A percentile compares a stretch with the other conserved stretches of the same genome.
phyloP scores from a whole-genome alignment of 2,329 filamentous ascomycete species.

The Zymoseptoria passerinii region DNA sequence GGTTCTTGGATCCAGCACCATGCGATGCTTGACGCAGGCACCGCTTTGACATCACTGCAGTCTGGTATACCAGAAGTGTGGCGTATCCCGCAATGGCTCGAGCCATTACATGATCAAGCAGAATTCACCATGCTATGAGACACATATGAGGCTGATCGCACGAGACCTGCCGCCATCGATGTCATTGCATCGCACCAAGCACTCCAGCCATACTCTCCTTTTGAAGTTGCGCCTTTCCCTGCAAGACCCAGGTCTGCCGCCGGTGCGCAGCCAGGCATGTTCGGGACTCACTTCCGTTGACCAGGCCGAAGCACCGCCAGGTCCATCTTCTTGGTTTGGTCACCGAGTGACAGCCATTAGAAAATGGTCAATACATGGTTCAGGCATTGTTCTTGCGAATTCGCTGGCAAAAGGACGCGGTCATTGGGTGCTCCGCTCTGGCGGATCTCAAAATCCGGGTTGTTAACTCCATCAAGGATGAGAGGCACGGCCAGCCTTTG shows the following conservation, averaged over 20 bases:
- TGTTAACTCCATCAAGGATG: not conserved
- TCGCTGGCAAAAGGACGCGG: not conserved
- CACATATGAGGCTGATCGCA: not conserved
- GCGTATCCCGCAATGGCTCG: not conserved
- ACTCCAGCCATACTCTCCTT: not conserved
- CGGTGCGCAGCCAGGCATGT: not conserved
- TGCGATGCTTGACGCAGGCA: not conserved
- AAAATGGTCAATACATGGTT: not conserved
- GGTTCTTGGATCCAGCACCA: not conserved
- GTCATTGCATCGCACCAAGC: not conserved
- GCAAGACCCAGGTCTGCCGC: not conserved
- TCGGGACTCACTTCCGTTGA: not conserved
- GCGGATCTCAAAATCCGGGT: not conserved
- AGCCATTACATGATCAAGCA: not conserved
- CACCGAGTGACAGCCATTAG: not conserved
- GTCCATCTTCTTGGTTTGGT: not conserved
- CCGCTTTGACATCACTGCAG: not conserved
- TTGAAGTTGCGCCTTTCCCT: not conserved
- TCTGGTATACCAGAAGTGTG: not conserved
- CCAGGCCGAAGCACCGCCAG: not conserved
- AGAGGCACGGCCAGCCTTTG: not conserved
- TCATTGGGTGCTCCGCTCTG: not conserved
- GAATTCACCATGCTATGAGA: not conserved
- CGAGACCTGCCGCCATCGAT: not conserved
- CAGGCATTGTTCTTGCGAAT: not conserved